Evolutionary conservation across 148 eudicot species (phyloP).

Genomic region (Vaccinium corymbosum): DNA sequence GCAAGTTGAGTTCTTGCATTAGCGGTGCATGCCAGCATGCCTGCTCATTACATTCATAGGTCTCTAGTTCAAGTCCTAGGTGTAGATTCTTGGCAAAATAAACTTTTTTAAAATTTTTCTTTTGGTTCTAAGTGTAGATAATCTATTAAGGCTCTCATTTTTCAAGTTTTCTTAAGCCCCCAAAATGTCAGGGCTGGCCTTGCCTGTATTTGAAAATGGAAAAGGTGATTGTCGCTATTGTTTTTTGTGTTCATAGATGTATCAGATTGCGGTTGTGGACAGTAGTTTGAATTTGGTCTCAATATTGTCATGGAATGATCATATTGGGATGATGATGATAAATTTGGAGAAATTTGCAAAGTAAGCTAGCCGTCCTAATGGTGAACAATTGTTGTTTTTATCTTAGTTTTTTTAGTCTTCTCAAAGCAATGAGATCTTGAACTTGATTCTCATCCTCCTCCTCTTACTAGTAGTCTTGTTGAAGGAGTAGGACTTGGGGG

Average conservation of each 20-base stretch:
- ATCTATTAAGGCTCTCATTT: too few species aligned
- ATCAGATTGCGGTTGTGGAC: not conserved
- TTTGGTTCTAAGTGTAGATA: too few species aligned
- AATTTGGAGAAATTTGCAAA: not conserved
- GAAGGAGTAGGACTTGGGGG: not conserved
- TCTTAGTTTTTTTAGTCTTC: not conserved
- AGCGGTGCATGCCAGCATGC: too few species aligned
- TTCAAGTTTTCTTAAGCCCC: too few species aligned
- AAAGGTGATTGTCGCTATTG: not conserved
- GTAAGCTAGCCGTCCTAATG: not conserved
- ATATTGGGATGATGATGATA: not conserved
- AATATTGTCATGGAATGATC: not conserved
- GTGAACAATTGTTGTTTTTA: not conserved
- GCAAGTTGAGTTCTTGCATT: too few species aligned
- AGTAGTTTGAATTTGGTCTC: not conserved
- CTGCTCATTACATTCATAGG: too few species aligned
- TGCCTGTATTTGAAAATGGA: not conserved
- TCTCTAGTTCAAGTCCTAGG: too few species aligned
- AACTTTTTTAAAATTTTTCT: too few species aligned
- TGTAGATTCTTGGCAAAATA: too few species aligned
- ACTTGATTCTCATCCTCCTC: slow-evolving; percentile 5
- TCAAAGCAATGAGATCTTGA: slow-evolving; percentile 4
- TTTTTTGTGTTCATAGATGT: not conserved
- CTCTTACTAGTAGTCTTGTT: not conserved
- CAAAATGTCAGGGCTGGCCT: too few species aligned